Evolutionary conservation across 192 early-diverging fungal species (phyloP), one percentile per base, ranked within the genome.

Genomic region (Backusella australiensis): DNA sequence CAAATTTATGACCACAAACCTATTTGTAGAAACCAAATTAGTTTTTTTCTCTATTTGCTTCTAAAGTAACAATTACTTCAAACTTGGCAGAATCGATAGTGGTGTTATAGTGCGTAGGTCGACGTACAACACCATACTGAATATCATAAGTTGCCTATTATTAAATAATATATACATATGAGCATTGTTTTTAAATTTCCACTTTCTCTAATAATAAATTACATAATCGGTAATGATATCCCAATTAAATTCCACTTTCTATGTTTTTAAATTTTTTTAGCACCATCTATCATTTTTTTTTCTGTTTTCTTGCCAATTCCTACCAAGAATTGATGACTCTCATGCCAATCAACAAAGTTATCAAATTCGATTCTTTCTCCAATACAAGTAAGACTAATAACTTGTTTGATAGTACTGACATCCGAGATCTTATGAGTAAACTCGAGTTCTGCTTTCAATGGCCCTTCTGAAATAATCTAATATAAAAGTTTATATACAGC

Each of bases 1-100:
- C 97, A 86, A 94, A 99, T 77, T 96, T 96, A 85, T 99, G 98
- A 0, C 91, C 97, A 79, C 97, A 99, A 3, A 99, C 97, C 86
- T 98, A 21, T 34, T 15, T 14, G 12, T 12, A 68, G 34, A 70
- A 26, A 67, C 14, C 42, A 53, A 36, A 56, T 6, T 4, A 26
- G 1, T 17, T n/a, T 4, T 32, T 63, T 19, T 17, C 14, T 75
- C 29, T 7, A 34, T 17, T 69, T 32, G 74, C 83, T 97, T 0
- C 87, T 72, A 32, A 1, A 23, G 29, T 41, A 26, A 39, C 94
- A 81, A 95, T 96, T n/a, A 99, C 97, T 87, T 99, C 97, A 79
- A 99, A 99, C 69, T 94, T 92, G 3, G 95, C 94, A 73, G 92
- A 86, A 67, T 96, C 96, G 87, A 94, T 95, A 15, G 91, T 90